Base-by-base conservation (phyloP, 2,329 filamentous ascomycete species). In the Neofusicoccum ribis region DNA sequence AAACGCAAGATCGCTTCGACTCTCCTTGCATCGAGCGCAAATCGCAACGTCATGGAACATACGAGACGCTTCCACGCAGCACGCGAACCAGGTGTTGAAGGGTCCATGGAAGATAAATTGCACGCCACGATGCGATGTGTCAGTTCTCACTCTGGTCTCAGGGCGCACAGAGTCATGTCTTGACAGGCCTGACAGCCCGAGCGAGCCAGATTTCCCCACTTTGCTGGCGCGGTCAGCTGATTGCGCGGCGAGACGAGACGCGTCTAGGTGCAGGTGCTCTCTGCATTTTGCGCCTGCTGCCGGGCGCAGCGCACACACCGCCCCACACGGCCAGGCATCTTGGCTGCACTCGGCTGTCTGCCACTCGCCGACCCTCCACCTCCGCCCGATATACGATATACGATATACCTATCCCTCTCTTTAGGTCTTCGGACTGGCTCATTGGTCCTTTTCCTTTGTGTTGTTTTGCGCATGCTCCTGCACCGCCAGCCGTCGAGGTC, bases 21-120 rank as follows among this genome's bases (percentile, higher is more conserved):
- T 23, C 6, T 23, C 51, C 36, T 56, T 39, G 51, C 34, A 17
- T 41, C 12, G 50, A 54, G 44, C 46, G n/a, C 43, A 11, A 46
- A 46, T 46, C 17, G 17, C 43, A n/a, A 49, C 44, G 44, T 50
- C 58, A 50, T 49, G 27, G 58, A 50, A 61, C 4, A 14, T 37
- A n/a, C 46, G 43, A 61, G 58, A 61, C n/a, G n/a, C 34, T 61
- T 61, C 58, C 37, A 34, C 7, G 39, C 27, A 34, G 23, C 23
- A 9, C 17, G 20, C 52, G 23, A 15, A 14, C 4, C 17, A 7
- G 52, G n/a, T 5, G 17, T n/a, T 2, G 7, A 14, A n/a, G 12
- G 17, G 9, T 20, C n/a, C 2, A 17, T 14, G 9, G n/a, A 8
- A 44, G 39, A 59, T 59, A 59, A 59, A 59, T 41, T 43, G 51